Percentiles rank a stretch among this genome's conserved stretches.
Conservation (phyloP, 2,329 filamentous ascomycete genomes). For the Fusarium tjaetaba region DNA sequence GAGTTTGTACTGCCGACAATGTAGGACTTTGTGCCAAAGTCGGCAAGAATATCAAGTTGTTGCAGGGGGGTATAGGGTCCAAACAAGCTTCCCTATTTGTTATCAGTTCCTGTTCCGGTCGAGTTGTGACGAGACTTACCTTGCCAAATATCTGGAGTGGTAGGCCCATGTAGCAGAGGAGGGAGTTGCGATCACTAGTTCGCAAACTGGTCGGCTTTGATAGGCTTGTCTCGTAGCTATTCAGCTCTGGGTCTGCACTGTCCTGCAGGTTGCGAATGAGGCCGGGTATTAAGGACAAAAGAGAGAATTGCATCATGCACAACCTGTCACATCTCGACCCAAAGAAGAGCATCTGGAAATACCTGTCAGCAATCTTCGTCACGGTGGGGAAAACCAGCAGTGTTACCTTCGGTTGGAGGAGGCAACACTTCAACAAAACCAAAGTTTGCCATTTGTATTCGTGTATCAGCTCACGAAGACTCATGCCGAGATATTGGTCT, state of each 20-base stretch:
- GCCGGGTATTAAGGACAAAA: conserved; percentile 94
- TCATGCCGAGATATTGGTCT: conserved; percentile 90
- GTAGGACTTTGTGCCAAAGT: conserved; percentile 95
- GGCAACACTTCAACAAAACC: conserved; percentile 90
- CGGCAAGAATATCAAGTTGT: conserved; percentile 91
- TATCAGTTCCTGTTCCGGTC: conserved; percentile 20
- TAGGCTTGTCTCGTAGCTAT: conserved; percentile 80
- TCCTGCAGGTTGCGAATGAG: conserved; percentile 92
- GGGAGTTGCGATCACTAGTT: conserved; percentile 89
- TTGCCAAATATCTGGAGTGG: conserved; percentile 96
- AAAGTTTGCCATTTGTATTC: conserved; percentile 96
- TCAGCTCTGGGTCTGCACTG: conserved; percentile 91
- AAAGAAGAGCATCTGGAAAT: conserved; percentile 91
- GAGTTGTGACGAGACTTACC: conserved; percentile 53
- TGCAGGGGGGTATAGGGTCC: conserved; percentile 97
- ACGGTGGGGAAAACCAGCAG: too few species aligned
- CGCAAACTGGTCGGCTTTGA: conserved; percentile 84
- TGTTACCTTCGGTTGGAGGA: conserved; percentile 90
- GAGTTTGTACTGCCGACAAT: conserved; percentile 98
- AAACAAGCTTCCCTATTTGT: conserved; percentile 82
- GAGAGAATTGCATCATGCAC: conserved; percentile 98
- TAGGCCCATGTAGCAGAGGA: conserved; percentile 93
- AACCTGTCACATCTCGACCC: conserved; percentile 94
- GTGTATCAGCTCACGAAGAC: conserved; percentile 88
- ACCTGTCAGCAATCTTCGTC: not conserved